phyloP scores from a whole-genome alignment of 202 grass and related monocot genomes.

The Tripidium arundinaceum region DNA sequence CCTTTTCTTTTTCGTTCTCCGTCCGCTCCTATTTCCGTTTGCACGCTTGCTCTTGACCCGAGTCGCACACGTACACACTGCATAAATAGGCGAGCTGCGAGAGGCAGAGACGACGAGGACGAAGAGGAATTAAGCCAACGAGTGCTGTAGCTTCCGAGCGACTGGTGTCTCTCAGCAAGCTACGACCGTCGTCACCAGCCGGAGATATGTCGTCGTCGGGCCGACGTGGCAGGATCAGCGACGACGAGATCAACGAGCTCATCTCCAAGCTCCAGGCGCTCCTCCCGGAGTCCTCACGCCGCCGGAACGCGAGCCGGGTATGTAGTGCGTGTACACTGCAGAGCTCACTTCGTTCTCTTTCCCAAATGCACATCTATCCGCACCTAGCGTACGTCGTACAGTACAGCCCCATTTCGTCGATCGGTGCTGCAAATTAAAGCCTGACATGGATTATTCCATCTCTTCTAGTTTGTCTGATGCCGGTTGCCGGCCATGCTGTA shows the following conservation, averaged over 20 bases:
- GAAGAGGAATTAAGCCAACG: neutral
- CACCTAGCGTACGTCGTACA: neutral
- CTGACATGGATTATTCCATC: neutral
- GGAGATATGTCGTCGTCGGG: constrained; percentile 49
- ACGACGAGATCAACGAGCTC: constrained; percentile 91
- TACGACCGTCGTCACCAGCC: neutral
- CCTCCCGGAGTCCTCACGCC: constrained; percentile 67
- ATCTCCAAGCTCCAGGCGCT: constrained; percentile 77
- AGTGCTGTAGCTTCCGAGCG: neutral
- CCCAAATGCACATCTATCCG: neutral
- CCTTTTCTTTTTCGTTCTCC: constrained; percentile 12
- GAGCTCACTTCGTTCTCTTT: neutral
- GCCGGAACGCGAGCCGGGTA: constrained; percentile 56
- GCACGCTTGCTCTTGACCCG: constrained; percentile 9
- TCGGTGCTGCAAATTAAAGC: neutral
- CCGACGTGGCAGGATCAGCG: constrained; percentile 68
- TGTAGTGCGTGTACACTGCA: neutral
- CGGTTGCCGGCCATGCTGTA: neutral
- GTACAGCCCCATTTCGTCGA: neutral
- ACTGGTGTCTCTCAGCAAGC: neutral
- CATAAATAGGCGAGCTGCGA: neutral
- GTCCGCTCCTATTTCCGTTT: neutral
- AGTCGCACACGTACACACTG: neutral
- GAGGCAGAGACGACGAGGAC: neutral
- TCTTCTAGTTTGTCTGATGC: constrained; percentile 8